Evolutionary conservation across 1,284 basidiomycete species (phyloP).

Genomic region (Puccinia polysora): DNA sequence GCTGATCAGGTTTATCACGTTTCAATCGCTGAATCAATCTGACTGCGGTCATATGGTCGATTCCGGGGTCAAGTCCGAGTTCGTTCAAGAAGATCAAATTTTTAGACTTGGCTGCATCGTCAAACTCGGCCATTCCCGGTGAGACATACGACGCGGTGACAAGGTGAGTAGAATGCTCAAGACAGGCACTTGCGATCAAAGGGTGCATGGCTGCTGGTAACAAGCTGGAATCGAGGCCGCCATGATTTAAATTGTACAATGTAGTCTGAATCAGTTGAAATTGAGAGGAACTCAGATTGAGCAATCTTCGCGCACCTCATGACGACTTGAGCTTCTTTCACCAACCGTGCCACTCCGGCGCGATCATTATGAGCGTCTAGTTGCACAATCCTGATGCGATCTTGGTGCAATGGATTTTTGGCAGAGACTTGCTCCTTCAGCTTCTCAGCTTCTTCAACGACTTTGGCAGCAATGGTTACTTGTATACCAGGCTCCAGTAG

Average conservation of each 20-base stretch:
- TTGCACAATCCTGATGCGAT: constrained; percentile 61
- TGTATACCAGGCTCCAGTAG: constrained; percentile 53
- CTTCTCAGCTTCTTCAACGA: constrained; percentile 64
- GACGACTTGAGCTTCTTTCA: constrained; percentile 63
- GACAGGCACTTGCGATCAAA: constrained; percentile 69
- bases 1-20: constrained; percentile 58
- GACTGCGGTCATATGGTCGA: constrained; percentile 87
- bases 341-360: constrained; percentile 58
- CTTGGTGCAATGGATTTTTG: constrained; percentile 58
- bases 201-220: constrained; percentile 75
- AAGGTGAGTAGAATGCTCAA: constrained; percentile 69
- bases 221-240: too few species aligned
- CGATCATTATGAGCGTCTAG: constrained; percentile 64
- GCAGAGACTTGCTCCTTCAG: constrained; percentile 61
- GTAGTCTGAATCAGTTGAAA: too few species aligned
- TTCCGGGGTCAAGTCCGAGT: constrained; percentile 90
- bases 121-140: constrained; percentile 67
- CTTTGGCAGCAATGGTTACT: constrained; percentile 51
- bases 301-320: constrained; percentile 58
- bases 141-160: constrained; percentile 91
- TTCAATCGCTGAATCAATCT: constrained; percentile 65
- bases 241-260: too few species aligned
- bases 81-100: constrained; percentile 80
- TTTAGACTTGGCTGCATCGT: constrained; percentile 65
- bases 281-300: background rate